phyloP scores from a whole-genome alignment of 306 rosid genomes.

The Begonia loranthoides region DNA sequence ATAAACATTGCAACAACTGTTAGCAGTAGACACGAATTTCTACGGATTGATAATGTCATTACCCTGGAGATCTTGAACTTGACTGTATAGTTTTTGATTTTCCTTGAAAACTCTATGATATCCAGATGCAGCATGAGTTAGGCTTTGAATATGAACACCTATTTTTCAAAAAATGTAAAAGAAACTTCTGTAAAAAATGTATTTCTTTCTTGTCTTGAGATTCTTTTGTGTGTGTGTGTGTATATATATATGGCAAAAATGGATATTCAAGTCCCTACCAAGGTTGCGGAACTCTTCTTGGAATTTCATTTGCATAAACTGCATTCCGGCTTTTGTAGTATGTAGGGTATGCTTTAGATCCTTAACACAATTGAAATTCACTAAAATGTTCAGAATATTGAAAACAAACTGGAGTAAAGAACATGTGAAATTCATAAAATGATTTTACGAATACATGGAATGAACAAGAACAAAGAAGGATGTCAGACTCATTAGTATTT shows the following conservation, averaged over 20 bases:
- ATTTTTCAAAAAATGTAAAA: constrained; percentile 9
- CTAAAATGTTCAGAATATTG: neutral
- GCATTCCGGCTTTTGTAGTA: constrained; percentile 68
- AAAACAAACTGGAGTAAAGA: neutral
- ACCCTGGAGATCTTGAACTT: constrained; percentile 97
- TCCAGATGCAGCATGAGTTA: constrained; percentile 91
- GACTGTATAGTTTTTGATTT: constrained; percentile 84
- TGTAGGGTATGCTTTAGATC: constrained; percentile 62
- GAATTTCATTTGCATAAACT: constrained; percentile 76
- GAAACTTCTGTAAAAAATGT: constrained; percentile 8
- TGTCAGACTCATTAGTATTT: constrained; percentile 3
- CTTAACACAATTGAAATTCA: constrained; percentile 13
- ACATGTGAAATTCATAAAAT: neutral
- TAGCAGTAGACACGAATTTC: too few relatives aligned
- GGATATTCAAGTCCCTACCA: constrained; percentile 29
- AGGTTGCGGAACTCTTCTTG: constrained; percentile 75
- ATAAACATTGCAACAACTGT: too few relatives aligned
- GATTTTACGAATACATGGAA: too few relatives aligned
- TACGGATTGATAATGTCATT: constrained; percentile 9
- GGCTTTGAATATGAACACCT: constrained; percentile 67
- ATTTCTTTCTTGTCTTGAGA: neutral
- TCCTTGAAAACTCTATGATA: constrained; percentile 90
- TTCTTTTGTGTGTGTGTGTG: neutral
- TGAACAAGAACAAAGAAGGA: too few relatives aligned
- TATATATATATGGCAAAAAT: neutral